Percentiles rank a stretch among this genome's conserved stretches.
phyloP scores from a whole-genome alignment of 2,329 filamentous ascomycete genomes.

The Fusarium sororula region DNA sequence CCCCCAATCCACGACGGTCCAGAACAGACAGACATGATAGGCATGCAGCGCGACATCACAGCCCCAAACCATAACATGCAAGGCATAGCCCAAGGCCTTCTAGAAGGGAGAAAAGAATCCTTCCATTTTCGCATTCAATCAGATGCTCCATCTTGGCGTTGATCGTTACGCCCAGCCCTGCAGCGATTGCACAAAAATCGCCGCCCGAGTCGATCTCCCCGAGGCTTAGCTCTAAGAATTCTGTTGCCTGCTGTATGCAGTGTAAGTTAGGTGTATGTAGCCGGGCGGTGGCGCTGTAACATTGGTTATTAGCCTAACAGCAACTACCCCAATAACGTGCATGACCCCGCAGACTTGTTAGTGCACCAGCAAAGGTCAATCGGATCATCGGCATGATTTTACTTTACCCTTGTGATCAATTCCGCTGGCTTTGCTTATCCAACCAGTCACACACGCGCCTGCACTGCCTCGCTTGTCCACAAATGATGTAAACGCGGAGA shows the following conservation, averaged over 20 bases:
- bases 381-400: constrained; percentile 17
- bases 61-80: not conserved
- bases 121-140: not conserved
- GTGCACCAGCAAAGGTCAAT: not conserved
- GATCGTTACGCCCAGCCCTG: not conserved
- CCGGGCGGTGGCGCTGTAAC: constrained; percentile 7
- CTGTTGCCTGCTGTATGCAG: not conserved
- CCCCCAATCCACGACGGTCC: not conserved
- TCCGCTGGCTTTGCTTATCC: not conserved
- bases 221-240: not conserved
- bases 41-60: not conserved
- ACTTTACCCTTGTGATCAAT: not conserved
- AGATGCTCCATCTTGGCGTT: not conserved
- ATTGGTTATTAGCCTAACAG: not conserved
- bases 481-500: not conserved
- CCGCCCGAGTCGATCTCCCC: not conserved
- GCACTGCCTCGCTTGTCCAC: constrained; percentile 8
- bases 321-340: not conserved
- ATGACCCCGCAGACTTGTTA: not conserved
- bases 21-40: not conserved
- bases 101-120: not conserved
- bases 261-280: not conserved
- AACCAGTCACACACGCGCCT: not conserved
- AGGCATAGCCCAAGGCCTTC: not conserved
- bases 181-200: not conserved